Conservation (phyloP, 208 protist genomes). For the Leishmania martiniquensis region DNA sequence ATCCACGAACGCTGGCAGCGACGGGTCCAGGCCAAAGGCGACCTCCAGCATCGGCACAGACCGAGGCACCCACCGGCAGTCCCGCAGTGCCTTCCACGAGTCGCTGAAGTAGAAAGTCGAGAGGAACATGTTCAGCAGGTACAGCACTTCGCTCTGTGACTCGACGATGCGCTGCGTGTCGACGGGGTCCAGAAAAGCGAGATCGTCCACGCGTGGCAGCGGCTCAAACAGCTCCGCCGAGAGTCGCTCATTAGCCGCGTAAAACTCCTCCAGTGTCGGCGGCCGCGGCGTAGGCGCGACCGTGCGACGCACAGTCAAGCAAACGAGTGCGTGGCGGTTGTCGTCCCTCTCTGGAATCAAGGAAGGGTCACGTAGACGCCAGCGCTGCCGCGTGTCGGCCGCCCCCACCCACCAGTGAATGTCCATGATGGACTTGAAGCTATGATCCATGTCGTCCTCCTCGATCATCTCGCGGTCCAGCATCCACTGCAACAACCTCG, state of each 20-base stretch:
- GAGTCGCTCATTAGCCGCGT: conserved; percentile 10
- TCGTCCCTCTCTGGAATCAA: conserved; percentile 64
- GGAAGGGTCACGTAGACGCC: conserved; percentile 63
- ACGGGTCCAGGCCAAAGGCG: conserved; percentile 53
- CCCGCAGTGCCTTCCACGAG: conserved; percentile 55
- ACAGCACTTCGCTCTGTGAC: conserved; percentile 86
- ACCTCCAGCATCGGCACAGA: conserved; percentile 62
- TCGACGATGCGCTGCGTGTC: conserved; percentile 52
- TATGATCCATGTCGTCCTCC: conserved; percentile 33
- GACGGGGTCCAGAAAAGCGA: conserved; percentile 10
- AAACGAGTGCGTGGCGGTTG: conserved; percentile 41
- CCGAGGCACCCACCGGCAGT: conserved; percentile 55
- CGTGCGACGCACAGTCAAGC: conserved; percentile 21
- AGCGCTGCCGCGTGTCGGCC: conserved; percentile 64
- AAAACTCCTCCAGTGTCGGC: conserved; percentile 18
- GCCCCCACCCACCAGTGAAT: conserved; percentile 76
- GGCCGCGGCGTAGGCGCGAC: conserved; percentile 5
- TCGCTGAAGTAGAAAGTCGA: conserved; percentile 83
- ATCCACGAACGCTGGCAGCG: conserved; percentile 32
- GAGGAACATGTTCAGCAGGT: conserved; percentile 77
- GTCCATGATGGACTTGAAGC: conserved; percentile 47
- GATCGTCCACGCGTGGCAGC: conserved; percentile 17
- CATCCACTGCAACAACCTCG: conserved; percentile 43
- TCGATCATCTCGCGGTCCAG: conserved; percentile 35
- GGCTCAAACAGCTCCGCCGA: conserved; percentile 23